Conservation (phyloP, 768 basidiomycete genomes). For the Galerina sulciceps region DNA sequence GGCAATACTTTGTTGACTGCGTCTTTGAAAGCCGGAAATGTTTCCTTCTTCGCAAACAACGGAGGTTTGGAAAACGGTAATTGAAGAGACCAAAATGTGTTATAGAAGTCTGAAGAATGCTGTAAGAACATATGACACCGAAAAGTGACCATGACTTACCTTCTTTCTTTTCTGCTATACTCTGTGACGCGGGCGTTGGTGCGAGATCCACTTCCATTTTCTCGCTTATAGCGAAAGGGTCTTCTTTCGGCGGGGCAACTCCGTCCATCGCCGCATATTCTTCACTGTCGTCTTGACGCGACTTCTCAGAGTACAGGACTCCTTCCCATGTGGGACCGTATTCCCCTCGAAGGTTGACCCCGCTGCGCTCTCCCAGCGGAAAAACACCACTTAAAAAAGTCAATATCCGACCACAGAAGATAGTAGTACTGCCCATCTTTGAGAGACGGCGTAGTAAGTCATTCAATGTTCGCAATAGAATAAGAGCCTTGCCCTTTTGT, state of each 20-base stretch:
- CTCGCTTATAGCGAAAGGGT: conserved; percentile 39
- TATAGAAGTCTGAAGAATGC: conserved; percentile 69
- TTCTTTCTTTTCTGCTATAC: conserved; percentile 57
- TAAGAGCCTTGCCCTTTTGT: conserved; percentile 86
- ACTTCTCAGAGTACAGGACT: conserved; percentile 45
- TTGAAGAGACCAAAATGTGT: conserved; percentile 90
- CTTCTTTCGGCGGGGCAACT: conserved; percentile 16
- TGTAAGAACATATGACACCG: neutral
- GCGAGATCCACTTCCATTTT: conserved; percentile 72
- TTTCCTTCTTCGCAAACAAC: conserved; percentile 58
- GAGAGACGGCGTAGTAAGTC: conserved; percentile 86
- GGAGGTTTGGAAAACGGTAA: conserved; percentile 83
- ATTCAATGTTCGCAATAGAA: conserved; percentile 84
- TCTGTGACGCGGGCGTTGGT: conserved; percentile 29
- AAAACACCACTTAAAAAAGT: conserved; percentile 87
- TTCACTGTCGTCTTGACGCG: conserved; percentile 34
- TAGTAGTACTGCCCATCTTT: conserved; percentile 82
- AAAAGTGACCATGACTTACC: conserved; percentile 37
- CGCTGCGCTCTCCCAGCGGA: conserved; percentile 86
- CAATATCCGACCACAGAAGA: conserved; percentile 89
- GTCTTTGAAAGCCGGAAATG: conserved; percentile 69
- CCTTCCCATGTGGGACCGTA: conserved; percentile 82
- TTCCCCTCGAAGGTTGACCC: conserved; percentile 90
- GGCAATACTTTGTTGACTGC: conserved; percentile 75
- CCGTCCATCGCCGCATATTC: conserved; percentile 33